Base-by-base conservation (phyloP, 2,329 filamentous ascomycete genomes). In the Neofusicoccum laricinum region DNA sequence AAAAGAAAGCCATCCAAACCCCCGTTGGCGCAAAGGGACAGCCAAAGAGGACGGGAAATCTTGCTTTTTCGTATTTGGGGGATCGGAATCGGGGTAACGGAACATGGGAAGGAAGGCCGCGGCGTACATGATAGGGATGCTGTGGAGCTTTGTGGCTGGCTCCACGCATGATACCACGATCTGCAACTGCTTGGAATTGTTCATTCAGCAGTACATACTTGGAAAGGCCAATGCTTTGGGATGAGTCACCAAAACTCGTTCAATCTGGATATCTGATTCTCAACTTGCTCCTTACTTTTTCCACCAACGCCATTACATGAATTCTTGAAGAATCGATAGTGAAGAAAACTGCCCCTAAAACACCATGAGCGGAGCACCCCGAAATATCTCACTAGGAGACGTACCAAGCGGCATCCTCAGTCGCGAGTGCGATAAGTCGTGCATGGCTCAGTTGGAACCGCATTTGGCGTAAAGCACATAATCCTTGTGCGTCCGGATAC, bases 251-350 rank as follows among this genome's bases (percentile, higher is more conserved):
- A 25, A 25, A 48, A 32, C 14, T 43, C 38, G 15, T 58, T 58
- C 53, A 45, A 58, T 7, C 19, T 49, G 57, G 57, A 61, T 61
- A 61, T 48, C 57, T 38, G 57, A 61, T 45, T 45, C 53, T 58
- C 53, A 40, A 58, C 53, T 58, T 58, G 38, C 38, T 58, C 57
- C 57, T 19, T 61, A 30, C 43, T 61, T 43, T 48, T 61, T 12
- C 57, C 57, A 61, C 57, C 45, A 61, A 61, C 57, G 57, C 57
- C 57, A 61, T 36, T 36, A 40, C 15, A 38, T 34, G 19, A 36
- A 38, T 15, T 34, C 11, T 38, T n/a, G 17, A 40, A 34, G 32
- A 40, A 17, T 61, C 25, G 45, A 61, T 25, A 19, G n/a, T n/a
- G n/a, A 7, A 38, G 15, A 25, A 6, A 57, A 25, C 15, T 30